Percentiles rank a stretch among this genome's conserved stretches.
Conservation (phyloP, 495 filamentous ascomycete genomes). For the Bacidia gigantensis region DNA sequence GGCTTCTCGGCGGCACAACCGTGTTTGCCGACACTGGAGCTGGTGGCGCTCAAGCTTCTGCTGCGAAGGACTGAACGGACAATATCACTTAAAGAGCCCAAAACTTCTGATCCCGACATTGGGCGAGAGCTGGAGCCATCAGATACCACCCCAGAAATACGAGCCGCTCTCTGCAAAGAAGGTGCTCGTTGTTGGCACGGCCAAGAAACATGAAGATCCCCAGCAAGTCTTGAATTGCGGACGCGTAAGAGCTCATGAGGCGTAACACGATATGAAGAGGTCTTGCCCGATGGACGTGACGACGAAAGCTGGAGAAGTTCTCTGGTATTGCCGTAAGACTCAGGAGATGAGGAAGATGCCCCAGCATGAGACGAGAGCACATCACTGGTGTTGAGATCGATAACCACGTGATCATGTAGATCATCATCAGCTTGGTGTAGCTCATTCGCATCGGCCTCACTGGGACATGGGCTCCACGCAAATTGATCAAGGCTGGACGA, state of each 20-base stretch:
- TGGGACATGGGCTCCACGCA: constrained; percentile 4
- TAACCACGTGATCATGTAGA: not conserved
- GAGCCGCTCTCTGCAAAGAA: not conserved
- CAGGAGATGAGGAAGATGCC: not conserved
- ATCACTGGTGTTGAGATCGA: not conserved
- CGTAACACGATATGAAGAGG: not conserved
- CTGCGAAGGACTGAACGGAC: not conserved
- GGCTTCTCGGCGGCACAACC: no score
- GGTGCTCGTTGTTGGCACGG: not conserved
- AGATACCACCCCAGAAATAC: constrained; percentile 8
- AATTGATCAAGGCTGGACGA: no score
- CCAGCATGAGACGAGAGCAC: not conserved
- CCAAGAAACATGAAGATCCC: not conserved
- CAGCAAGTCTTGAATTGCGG: not conserved
- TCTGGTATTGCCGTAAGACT: constrained; percentile 3
- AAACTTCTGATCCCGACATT: constrained; percentile 11
- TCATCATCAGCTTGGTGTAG: not conserved
- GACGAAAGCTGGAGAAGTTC: constrained; percentile 1
- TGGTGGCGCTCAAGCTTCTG: not conserved
- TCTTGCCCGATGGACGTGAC: not conserved
- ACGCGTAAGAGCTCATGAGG: no score
- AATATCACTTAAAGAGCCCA: constrained; percentile 3
- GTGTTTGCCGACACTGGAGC: no score
- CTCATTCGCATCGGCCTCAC: not conserved
- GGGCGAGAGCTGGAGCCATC: constrained; percentile 8